phyloP scores from a whole-genome alignment of 2,329 filamentous ascomycete species.

The Ustulina deusta region DNA sequence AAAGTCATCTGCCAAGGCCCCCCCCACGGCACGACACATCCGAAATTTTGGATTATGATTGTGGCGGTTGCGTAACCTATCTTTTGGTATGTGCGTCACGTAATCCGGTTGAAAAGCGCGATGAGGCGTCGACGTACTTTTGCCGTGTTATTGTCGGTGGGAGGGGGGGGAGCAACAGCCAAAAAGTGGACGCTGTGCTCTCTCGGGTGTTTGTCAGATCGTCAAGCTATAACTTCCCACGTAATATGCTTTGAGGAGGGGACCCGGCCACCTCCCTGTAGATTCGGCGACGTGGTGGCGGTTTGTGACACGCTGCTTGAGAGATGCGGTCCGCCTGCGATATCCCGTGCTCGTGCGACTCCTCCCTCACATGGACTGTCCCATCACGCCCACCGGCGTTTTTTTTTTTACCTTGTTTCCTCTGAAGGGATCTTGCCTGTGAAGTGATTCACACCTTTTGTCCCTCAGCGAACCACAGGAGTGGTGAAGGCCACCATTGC shows the following conservation, averaged over 20 bases:
- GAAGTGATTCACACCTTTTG: constrained; percentile 10
- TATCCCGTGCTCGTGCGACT: constrained; percentile 23
- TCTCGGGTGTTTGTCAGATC: constrained; percentile 29
- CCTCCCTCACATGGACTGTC: constrained; percentile 4
- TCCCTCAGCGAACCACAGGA: background rate
- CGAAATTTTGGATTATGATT: constrained; percentile 1
- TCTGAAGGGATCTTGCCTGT: constrained; percentile 17
- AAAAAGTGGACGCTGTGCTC: constrained; percentile 19
- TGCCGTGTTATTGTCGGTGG: constrained; percentile 7
- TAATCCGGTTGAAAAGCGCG: constrained; percentile 2
- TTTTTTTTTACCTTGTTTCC: background rate
- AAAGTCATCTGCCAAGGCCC: constrained; percentile 15
- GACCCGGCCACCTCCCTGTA: constrained; percentile 22
- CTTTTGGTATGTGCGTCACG: constrained; percentile 1
- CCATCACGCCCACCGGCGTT: background rate
- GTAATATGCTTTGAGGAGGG: constrained; percentile 4
- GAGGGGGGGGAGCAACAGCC: background rate
- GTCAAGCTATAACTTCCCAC: constrained; percentile 18
- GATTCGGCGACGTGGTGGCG: constrained; percentile 25
- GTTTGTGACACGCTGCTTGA: constrained; percentile 28
- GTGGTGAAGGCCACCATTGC: constrained; percentile 10
- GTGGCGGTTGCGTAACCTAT: constrained; percentile 13
- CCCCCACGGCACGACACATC: background rate
- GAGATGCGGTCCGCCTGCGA: constrained; percentile 33
- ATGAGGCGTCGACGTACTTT: constrained; percentile 14